phyloP scores from a whole-genome alignment of 768 basidiomycete species.

The Boletus sp. region DNA sequence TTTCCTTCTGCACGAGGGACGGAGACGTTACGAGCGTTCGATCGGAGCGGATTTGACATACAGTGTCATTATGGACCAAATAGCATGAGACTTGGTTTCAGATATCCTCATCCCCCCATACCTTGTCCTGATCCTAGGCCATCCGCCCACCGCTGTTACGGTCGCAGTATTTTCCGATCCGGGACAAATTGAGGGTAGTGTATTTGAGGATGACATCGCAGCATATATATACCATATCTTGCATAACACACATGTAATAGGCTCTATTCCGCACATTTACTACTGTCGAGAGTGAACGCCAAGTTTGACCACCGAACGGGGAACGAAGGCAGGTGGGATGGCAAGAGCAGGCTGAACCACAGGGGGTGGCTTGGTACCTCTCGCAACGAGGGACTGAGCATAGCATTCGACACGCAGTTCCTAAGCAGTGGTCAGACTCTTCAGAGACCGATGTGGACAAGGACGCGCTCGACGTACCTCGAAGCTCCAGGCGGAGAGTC shows the following conservation, averaged over 20 bases:
- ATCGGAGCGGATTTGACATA: slow-evolving; percentile 53
- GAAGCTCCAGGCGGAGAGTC: slow-evolving; percentile 27
- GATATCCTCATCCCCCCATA: not conserved
- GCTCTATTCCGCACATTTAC: not conserved
- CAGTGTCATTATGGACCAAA: slow-evolving; percentile 50
- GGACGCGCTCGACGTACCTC: slow-evolving; percentile 14
- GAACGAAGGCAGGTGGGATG: slow-evolving; percentile 29
- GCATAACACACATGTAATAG: slow-evolving; percentile 4
- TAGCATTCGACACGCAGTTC: slow-evolving; percentile 31
- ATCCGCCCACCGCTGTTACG: not conserved
- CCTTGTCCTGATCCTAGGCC: not conserved
- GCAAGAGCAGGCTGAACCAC: slow-evolving; percentile 18
- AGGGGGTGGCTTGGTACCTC: slow-evolving; percentile 19
- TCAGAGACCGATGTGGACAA: not conserved
- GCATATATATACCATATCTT: slow-evolving; percentile 7
- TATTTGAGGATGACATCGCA: slow-evolving; percentile 4
- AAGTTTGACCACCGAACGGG: slow-evolving; percentile 9
- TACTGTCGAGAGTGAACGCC: not conserved
- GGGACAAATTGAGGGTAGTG: not conserved
- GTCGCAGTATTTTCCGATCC: not conserved
- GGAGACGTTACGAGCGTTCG: slow-evolving; percentile 74
- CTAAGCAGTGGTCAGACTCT: slow-evolving; percentile 4
- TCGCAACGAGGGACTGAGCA: slow-evolving; percentile 27
- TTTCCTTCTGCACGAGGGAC: slow-evolving; percentile 68
- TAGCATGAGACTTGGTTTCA: slow-evolving; percentile 43